Percentiles rank a stretch among this genome's conserved stretches.
Conservation (phyloP, 1,139 yeast genomes). For the Geotrichum citri-aurantii region DNA sequence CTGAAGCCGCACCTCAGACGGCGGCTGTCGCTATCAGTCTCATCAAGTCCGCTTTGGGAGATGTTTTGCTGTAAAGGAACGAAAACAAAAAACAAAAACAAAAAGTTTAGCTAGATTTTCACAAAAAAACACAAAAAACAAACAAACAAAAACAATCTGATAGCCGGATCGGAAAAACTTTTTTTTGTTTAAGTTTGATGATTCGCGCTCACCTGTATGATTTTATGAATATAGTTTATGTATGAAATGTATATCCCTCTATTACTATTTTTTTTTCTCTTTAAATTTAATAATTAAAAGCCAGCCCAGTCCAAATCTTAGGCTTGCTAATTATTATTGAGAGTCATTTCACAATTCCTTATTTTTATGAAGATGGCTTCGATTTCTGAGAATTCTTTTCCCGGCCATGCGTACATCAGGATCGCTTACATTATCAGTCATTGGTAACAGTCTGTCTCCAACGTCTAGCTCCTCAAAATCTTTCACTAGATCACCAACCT, state of each 20-base stretch:
- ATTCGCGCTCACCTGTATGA: not conserved
- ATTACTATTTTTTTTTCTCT: not conserved
- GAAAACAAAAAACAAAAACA: not conserved
- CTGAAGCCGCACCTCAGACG: constrained; percentile 73
- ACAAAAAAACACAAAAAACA: not conserved
- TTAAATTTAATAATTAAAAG: too few relatives aligned
- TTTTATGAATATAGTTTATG: not conserved
- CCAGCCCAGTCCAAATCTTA: too few relatives aligned
- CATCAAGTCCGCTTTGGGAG: constrained; percentile 92
- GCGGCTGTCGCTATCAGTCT: constrained; percentile 86
- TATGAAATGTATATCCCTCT: not conserved
- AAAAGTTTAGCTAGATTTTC: not conserved
- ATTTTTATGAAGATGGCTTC: not conserved
- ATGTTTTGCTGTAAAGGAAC: constrained; percentile 45
- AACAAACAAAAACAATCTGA: not conserved
- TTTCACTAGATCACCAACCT: not conserved
- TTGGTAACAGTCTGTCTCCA: not conserved
- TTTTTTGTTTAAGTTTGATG: not conserved
- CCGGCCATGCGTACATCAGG: not conserved
- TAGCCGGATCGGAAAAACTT: not conserved
- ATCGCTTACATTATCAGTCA: not conserved
- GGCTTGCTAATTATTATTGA: not conserved
- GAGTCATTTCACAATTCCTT: not conserved
- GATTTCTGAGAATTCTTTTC: constrained; percentile 3
- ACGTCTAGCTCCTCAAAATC: not conserved